Evolutionary conservation across 257 asterid species (phyloP), one percentile per base, ranked within the genome.

Genomic region (Osmanthus fragrans): DNA sequence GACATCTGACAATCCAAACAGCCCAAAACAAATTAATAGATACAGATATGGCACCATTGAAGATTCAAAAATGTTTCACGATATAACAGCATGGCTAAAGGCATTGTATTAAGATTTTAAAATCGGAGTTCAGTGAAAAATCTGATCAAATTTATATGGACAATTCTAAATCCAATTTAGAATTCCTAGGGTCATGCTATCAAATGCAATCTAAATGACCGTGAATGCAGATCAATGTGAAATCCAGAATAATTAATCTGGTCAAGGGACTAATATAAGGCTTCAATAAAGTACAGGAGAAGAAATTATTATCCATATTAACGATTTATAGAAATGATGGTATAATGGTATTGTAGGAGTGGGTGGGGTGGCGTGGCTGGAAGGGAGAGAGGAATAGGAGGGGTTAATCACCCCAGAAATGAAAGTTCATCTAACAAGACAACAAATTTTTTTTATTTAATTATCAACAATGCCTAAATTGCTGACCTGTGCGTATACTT

Each of bases 401-500:
- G 72, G 18, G 76, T 76, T 65, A 39, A 63, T 40, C 34, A 76
- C 33, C 70, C 32, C 73, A 67, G 36, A 79, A 73, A 18, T n/a
- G 63, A 60, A 80, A 79, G 33, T 34, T 80, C 70, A 42, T 47
- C 75, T 67, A 65, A 45, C 60, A 76, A 25, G 29, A 64, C 23
- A 49, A 29, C 12, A 47, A 47, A 19, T 37, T 60, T 16, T 56
- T 47, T 15, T 45, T 19, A 70, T n/a, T 51, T 66, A 72, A 33
- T 11, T 16, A 32, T 19, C 21, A 27, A 75, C 60, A 40, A 16
- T 68, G 68, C 23, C 21, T 27, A 73, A 73, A 80, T 68, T 21
- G 65, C 90, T 74, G 70, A 93, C 99, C 99, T 90, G 89, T 37
- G 97, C 95, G 70, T 79, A 86, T 77, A 93, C 92, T 88, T 93